Percentiles rank a stretch among this genome's conserved stretches.
Conservation (phyloP, 495 filamentous ascomycete genomes). For the Podospora conica region DNA sequence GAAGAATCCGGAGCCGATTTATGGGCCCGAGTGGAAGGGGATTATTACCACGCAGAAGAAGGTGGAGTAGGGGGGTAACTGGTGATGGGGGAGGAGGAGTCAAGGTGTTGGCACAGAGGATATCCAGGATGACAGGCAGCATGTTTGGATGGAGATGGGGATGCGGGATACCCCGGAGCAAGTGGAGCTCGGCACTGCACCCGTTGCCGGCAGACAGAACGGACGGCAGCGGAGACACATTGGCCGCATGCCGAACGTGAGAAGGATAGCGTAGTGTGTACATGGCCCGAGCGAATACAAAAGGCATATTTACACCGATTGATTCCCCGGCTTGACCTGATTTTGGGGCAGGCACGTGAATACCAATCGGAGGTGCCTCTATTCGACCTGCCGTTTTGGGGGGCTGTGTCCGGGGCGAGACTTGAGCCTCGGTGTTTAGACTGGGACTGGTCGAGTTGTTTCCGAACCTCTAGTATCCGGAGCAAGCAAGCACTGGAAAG, state of each 20-base stretch:
- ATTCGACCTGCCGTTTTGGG: neutral
- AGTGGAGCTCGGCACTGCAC: neutral
- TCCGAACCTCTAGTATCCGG: no score
- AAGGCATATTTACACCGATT: neutral
- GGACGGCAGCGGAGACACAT: neutral
- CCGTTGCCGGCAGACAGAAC: neutral
- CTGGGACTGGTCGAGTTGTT: neutral
- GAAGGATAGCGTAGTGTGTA: neutral
- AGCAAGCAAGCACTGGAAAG: neutral
- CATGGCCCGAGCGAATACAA: neutral
- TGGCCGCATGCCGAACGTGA: neutral
- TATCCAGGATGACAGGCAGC: neutral
- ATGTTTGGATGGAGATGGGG: neutral
- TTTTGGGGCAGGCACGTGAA: neutral
- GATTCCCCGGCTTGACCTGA: neutral
- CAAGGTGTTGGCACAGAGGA: neutral
- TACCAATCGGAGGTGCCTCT: neutral
- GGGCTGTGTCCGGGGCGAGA: neutral
- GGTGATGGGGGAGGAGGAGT: neutral
- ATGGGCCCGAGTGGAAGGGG: conserved; percentile 6
- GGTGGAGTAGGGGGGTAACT: neutral
- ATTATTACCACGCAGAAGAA: neutral
- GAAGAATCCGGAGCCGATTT: neutral
- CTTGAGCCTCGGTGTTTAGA: neutral
- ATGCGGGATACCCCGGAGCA: neutral